Conservation (phyloP, 78 protist genomes). For the Tieghemostelium lacteum region DNA sequence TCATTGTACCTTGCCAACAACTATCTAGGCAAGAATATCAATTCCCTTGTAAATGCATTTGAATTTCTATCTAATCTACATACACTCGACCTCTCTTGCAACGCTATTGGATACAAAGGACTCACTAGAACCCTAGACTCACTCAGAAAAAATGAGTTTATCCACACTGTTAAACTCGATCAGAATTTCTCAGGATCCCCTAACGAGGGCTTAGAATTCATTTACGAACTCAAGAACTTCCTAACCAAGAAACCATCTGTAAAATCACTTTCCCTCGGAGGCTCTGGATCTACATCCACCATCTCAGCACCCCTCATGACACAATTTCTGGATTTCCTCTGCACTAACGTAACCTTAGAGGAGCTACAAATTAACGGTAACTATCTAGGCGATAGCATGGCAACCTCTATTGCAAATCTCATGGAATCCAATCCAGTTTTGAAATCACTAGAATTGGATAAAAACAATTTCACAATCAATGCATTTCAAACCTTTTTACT, state of each 20-base stretch:
- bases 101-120: neutral
- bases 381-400: neutral
- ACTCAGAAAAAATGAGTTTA: conserved; percentile 7
- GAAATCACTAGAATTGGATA: conserved; percentile 17
- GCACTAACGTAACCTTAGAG: neutral
- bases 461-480: conserved; percentile 21
- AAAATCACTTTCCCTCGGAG: conserved; percentile 1
- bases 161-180: neutral
- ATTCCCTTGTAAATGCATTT: conserved; percentile 5
- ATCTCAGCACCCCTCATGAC: neutral
- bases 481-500: conserved; percentile 22
- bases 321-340: neutral
- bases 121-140: conserved; percentile 22
- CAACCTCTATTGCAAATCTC: conserved; percentile 2
- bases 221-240: conserved; percentile 11
- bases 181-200: conserved; percentile 1
- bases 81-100: neutral
- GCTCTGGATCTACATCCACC: neutral
- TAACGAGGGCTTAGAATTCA: conserved; percentile 28
- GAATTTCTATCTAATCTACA: neutral
- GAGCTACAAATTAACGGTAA: neutral
- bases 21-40: neutral
- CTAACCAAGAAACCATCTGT: neutral
- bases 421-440: conserved; percentile 3
- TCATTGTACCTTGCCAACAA: conserved; percentile 3